Evolutionary conservation across 345 rosid species (phyloP), one percentile per base, ranked within the genome.

Genomic region (Eucalyptus virginea): DNA sequence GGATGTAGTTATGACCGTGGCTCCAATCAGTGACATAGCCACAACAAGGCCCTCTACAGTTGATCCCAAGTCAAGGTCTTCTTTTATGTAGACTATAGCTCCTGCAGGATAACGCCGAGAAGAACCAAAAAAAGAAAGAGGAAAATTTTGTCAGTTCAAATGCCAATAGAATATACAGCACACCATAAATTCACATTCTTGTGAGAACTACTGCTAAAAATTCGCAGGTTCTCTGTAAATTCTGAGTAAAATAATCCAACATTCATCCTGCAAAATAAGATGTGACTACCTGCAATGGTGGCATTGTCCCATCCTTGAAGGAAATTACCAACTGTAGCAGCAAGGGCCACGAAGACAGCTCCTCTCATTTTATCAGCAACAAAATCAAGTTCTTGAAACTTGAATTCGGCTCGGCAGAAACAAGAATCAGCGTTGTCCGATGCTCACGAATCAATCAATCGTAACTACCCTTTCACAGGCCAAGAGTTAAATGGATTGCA

Each of bases 301-400:
- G 99, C 99, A 93, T 97, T 98, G 94, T 98, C 99, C 99, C 99
- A 98, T 94, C 99, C 99, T 92, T 97, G 99, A 88, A 98, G 94
- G 93, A 98, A 97, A 94, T 96, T 98, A 87, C 99, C 99, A 87
- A 98, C 88, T 28, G 98, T 91, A 54, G 99, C 99, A 56, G 95
- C 96, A 92, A 98, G 94, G 91, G 99, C 99, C 87, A 97, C 99
- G 87, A 96, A 88, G 44, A 95, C 96, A 88, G 99, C 97, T 91
- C 97, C 98, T 86, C 86, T 95, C 99, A 97, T 96, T 91, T 91
- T 92, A 88, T 88, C n/a, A 15, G 88, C 90, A 14, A 60, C 56
- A 19, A 77, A 72, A 34, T 34, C 50, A 48, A 50, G 58, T 40
- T 19, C 89, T 77, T 44, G 40, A 90, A 72, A 50, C 48, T 80